Conservation (phyloP, 139 green algal species). For the Closterium sp. region DNA sequence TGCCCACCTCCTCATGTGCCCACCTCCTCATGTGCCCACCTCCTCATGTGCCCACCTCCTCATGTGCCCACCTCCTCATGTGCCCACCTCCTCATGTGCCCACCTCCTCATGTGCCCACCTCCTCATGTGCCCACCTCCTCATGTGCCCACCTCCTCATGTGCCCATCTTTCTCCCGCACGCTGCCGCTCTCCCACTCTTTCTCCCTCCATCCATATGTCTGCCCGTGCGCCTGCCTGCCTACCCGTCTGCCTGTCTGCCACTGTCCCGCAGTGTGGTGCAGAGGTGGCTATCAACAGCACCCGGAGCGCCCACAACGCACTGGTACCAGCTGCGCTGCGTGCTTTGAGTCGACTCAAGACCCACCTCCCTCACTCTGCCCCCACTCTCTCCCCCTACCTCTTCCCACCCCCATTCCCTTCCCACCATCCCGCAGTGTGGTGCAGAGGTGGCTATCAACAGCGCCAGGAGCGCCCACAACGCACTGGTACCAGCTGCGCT, state of each 20-base stretch:
- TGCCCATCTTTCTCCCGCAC: not conserved
- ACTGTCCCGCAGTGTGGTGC: not conserved
- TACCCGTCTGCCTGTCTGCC: not conserved
- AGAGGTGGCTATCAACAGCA: constrained; percentile 84
- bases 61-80: too few relatives aligned
- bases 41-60: not conserved
- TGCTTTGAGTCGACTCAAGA: too few relatives aligned
- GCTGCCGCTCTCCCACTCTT: not conserved
- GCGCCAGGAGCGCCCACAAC: constrained; percentile 87
- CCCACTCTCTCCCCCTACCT: too few relatives aligned
- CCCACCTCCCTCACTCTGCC: too few relatives aligned
- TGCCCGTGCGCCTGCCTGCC: not conserved
- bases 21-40: too few relatives aligned
- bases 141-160: too few relatives aligned
- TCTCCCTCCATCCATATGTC: too few relatives aligned
- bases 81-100: too few relatives aligned
- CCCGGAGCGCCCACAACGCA: constrained; percentile 88
- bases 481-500: constrained; percentile 84
- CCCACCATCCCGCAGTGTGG: not conserved
- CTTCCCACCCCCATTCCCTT: too few relatives aligned
- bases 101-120: too few relatives aligned
- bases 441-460: constrained; percentile 80
- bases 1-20: not conserved
- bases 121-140: too few relatives aligned
- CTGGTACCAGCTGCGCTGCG: constrained; percentile 77